Evolutionary conservation across 345 rosid genomes (phyloP).

Genomic region (Zanthoxylum bungeanum): DNA sequence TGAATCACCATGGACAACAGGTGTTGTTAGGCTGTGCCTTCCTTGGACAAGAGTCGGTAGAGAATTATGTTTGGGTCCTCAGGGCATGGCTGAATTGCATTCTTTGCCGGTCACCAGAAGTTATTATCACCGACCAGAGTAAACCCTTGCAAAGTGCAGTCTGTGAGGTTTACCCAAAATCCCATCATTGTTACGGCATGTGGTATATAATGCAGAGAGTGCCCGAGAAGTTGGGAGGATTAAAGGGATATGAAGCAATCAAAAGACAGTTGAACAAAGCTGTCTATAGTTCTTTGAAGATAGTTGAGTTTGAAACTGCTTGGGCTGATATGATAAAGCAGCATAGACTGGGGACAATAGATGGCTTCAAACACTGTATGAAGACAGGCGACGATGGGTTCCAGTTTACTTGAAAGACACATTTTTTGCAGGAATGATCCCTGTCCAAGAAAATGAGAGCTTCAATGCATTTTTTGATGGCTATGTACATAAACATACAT

Average conservation of each 20-base stretch:
- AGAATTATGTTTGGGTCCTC: constrained; percentile 47
- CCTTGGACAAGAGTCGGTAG: constrained; percentile 46
- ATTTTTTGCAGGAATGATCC: constrained; percentile 52
- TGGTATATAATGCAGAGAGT: constrained; percentile 49
- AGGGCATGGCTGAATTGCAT: constrained; percentile 58
- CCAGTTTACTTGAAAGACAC: constrained; percentile 53
- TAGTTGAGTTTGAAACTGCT: constrained; percentile 45
- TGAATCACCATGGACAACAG: constrained; percentile 50
- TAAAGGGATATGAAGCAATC: constrained; percentile 43
- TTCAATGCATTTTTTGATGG: constrained; percentile 53
- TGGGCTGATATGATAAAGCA: constrained; percentile 44
- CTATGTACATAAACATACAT: constrained; percentile 56
- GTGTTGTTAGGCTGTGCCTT: constrained; percentile 55
- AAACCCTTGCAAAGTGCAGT: constrained; percentile 45
- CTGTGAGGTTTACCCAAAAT: constrained; percentile 43
- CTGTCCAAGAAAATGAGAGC: constrained; percentile 43
- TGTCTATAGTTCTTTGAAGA: constrained; percentile 44
- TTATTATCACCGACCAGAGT: constrained; percentile 47
- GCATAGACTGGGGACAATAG: constrained; percentile 43
- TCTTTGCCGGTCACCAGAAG: constrained; percentile 39
- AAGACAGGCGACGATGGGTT: constrained; percentile 47
- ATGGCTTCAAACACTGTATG: constrained; percentile 47
- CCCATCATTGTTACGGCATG: constrained; percentile 40
- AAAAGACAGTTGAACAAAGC: constrained; percentile 35
- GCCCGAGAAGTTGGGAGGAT: constrained; percentile 52